Percentiles rank a stretch among this genome's conserved stretches.
Conservation (phyloP, 371 early-diverging fungal species). For the Thermomucor indicae-seudaticae region DNA sequence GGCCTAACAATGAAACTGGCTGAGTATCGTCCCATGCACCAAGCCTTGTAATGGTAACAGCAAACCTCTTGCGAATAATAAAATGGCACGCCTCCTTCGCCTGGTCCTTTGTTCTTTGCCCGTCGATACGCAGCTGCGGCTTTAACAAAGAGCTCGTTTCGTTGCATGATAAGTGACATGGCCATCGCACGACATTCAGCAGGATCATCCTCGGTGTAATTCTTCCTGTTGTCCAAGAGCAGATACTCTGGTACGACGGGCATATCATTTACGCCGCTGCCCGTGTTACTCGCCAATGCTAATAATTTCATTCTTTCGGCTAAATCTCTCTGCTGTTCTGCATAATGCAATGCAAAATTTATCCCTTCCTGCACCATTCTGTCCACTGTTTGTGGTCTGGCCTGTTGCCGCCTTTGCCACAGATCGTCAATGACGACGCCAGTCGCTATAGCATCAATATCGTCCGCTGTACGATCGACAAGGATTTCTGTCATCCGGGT, state of each 20-base stretch:
- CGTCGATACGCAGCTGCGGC: constrained; percentile 55
- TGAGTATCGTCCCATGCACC: too few species aligned
- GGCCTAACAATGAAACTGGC: constrained; percentile 20
- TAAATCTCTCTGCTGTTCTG: constrained; percentile 21
- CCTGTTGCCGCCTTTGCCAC: background rate
- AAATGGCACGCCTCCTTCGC: constrained; percentile 62
- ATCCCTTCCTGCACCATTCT: constrained; percentile 36
- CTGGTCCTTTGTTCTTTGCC: constrained; percentile 46
- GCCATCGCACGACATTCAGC: constrained; percentile 58
- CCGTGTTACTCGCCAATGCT: constrained; percentile 8
- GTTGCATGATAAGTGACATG: constrained; percentile 37
- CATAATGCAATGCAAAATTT: constrained; percentile 41
- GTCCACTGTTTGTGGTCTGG: constrained; percentile 8
- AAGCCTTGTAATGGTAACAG: too few species aligned
- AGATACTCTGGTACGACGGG: constrained; percentile 44
- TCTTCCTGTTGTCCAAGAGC: constrained; percentile 32
- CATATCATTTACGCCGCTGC: too few species aligned
- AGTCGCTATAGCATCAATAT: constrained; percentile 28
- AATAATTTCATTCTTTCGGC: constrained; percentile 29
- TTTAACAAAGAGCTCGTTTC: constrained; percentile 62
- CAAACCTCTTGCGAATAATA: constrained; percentile 61
- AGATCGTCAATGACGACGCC: constrained; percentile 28
- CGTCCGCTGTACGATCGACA: constrained; percentile 30
- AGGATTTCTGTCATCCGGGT: constrained; percentile 37
- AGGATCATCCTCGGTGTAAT: constrained; percentile 58